Percentiles rank a stretch among this genome's conserved stretches.
Conservation (phyloP, 75 land plant species). For the Picea glauca region DNA sequence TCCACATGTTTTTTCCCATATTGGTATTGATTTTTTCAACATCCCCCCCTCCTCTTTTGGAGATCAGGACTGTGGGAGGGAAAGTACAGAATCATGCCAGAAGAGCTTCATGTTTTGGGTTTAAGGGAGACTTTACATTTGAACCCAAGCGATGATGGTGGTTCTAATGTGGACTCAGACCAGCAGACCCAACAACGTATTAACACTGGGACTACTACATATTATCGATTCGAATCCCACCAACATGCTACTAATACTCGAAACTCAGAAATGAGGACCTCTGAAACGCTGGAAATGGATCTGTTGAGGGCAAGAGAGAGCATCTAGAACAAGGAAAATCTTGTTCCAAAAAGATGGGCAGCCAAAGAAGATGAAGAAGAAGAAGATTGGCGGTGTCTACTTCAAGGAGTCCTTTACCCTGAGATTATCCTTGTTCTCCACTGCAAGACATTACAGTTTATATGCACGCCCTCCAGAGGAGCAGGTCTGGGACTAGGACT, state of each 20-base stretch:
- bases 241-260: background rate
- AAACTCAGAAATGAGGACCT: background rate
- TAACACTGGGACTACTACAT: no score
- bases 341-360: background rate
- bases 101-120: no score
- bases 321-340: conserved; percentile 3
- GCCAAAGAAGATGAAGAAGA: background rate
- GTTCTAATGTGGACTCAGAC: no score
- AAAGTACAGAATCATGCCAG: no score
- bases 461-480: background rate
- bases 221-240: no score
- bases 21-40: no score
- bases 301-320: background rate
- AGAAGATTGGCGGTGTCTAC: background rate
- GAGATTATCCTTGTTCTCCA: conserved; percentile 16
- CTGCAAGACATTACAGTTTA: conserved; percentile 18
- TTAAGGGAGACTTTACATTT: no score
- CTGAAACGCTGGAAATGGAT: conserved; percentile 1
- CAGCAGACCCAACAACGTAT: no score
- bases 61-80: no score
- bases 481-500: background rate
- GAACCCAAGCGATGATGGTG: no score
- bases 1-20: no score
- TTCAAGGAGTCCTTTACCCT: conserved; percentile 16
- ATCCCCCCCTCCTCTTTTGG: no score